Conservation (phyloP, 2,329 filamentous ascomycete genomes). For the Paradendryphiella salina region DNA sequence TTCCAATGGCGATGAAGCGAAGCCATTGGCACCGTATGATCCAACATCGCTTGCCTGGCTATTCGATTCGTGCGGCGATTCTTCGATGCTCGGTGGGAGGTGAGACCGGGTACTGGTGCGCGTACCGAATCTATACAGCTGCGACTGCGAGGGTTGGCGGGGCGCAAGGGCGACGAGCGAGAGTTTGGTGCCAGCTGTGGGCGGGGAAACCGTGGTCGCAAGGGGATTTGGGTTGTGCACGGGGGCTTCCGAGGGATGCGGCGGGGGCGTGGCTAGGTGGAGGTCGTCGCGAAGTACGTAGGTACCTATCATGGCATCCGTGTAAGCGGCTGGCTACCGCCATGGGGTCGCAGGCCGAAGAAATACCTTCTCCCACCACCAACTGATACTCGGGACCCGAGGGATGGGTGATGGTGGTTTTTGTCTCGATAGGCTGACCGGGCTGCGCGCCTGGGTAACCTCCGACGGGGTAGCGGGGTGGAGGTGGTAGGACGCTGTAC, state of each 20-base stretch:
- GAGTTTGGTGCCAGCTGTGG: constrained; percentile 80
- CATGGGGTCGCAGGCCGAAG: constrained; percentile 1
- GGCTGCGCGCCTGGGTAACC: constrained; percentile 73
- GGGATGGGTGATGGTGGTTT: constrained; percentile 82
- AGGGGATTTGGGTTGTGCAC: constrained; percentile 87
- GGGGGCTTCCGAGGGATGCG: constrained; percentile 91
- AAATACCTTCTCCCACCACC: constrained; percentile 84
- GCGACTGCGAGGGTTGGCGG: constrained; percentile 49
- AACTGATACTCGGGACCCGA: constrained; percentile 84
- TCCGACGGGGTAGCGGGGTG: constrained; percentile 78
- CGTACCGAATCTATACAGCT: constrained; percentile 49
- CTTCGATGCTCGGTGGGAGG: constrained; percentile 53
- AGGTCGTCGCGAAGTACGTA: constrained; percentile 91
- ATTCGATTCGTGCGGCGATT: constrained; percentile 49
- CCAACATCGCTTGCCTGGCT: constrained; percentile 52
- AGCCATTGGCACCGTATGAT: constrained; percentile 48
- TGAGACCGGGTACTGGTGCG: constrained; percentile 48
- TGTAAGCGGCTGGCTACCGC: constrained; percentile 16
- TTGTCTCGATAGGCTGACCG: constrained; percentile 86
- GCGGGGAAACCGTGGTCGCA: constrained; percentile 80
- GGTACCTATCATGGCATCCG: constrained; percentile 62
- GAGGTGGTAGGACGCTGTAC: constrained; percentile 70
- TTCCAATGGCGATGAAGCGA: constrained; percentile 35
- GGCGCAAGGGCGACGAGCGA: constrained; percentile 74
- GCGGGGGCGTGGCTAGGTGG: constrained; percentile 88